These are phyloP conservation scores for Ploettnerulaceae sp. DNA, from an alignment of 2,329 filamentous ascomycete genomes.

Conservation along the genomic window DNA sequence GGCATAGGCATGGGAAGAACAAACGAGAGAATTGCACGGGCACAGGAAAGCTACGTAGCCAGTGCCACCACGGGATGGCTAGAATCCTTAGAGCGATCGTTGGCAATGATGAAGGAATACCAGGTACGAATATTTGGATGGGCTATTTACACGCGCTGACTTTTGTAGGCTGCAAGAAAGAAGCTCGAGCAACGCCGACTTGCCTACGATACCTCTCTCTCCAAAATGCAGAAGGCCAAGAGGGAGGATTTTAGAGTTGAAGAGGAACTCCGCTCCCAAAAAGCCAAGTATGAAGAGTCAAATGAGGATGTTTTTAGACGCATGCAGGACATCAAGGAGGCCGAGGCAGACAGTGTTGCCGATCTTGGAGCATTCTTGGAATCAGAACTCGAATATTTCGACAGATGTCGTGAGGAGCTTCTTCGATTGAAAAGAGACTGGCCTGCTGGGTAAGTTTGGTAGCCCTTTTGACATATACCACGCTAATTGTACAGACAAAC, in stretches of 20 bases:
- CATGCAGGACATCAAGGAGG: constrained; percentile 95
- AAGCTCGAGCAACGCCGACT: constrained; percentile 88
- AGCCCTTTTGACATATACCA: background rate
- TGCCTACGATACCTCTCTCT: constrained; percentile 83
- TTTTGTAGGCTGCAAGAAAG: constrained; percentile 67
- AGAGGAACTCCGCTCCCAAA: constrained; percentile 84
- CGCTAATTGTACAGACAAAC: constrained; percentile 25
- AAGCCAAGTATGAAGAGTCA: constrained; percentile 94
- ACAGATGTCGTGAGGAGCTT: constrained; percentile 82
- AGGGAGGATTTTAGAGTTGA: constrained; percentile 90
- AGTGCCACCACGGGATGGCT: constrained; percentile 80
- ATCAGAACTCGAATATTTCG: constrained; percentile 84
- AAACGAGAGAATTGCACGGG: constrained; percentile 80
- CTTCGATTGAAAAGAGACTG: constrained; percentile 63
- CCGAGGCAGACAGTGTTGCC: constrained; percentile 75
- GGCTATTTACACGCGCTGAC: constrained; percentile 17
- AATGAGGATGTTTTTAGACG: constrained; percentile 85
- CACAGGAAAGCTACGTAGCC: constrained; percentile 78
- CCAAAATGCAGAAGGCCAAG: constrained; percentile 90
- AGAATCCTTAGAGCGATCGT: constrained; percentile 81
- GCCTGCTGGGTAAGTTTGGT: constrained; percentile 52
- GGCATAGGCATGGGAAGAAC: constrained; percentile 69
- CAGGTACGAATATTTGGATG: constrained; percentile 54
- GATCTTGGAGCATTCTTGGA: constrained; percentile 81
- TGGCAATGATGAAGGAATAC: constrained; percentile 97